Percentiles rank a stretch among this genome's conserved stretches.
phyloP scores from a whole-genome alignment of 2,329 filamentous ascomycete species.

The Zopfia rhizophila region DNA sequence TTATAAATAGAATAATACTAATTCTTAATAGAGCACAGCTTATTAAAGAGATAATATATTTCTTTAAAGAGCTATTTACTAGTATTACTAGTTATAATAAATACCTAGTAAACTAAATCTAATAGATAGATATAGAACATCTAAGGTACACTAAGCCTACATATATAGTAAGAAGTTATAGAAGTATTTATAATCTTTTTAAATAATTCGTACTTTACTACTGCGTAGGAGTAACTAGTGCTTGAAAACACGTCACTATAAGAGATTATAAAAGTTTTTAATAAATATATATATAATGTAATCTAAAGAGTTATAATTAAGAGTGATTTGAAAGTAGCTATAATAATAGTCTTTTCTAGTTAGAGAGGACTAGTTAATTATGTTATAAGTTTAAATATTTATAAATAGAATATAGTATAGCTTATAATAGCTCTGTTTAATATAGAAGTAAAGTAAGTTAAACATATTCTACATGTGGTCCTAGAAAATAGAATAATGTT shows the following conservation, averaged over 20 bases:
- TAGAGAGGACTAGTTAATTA: conserved; percentile 1
- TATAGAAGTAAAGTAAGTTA: conserved; percentile 1
- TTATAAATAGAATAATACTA: no score
- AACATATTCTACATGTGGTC: conserved; percentile 3
- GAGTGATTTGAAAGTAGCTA: conserved; percentile 1
- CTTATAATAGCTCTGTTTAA: conserved; percentile 1
- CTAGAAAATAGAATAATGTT: conserved; percentile 2
- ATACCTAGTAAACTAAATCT: no score
- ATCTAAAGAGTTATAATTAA: conserved; percentile 3
- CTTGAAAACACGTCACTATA: conserved; percentile 2
- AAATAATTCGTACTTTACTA: not conserved
- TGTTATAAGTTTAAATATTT: conserved; percentile 6
- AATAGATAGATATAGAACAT: no score
- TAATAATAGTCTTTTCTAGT: conserved; percentile 2
- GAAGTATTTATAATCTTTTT: no score
- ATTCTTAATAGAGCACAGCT: no score
- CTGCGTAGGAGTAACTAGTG: not conserved
- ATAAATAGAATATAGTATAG: conserved; percentile 1
- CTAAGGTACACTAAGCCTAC: no score
- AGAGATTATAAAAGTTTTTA: not conserved
- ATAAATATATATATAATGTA: conserved; percentile 1
- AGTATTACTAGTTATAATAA: no score
- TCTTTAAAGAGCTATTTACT: no score
- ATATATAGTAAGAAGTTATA: no score
- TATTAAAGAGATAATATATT: no score